Evolutionary conservation across 345 rosid genomes (phyloP).

Genomic region (Pelargonium nanum): DNA sequence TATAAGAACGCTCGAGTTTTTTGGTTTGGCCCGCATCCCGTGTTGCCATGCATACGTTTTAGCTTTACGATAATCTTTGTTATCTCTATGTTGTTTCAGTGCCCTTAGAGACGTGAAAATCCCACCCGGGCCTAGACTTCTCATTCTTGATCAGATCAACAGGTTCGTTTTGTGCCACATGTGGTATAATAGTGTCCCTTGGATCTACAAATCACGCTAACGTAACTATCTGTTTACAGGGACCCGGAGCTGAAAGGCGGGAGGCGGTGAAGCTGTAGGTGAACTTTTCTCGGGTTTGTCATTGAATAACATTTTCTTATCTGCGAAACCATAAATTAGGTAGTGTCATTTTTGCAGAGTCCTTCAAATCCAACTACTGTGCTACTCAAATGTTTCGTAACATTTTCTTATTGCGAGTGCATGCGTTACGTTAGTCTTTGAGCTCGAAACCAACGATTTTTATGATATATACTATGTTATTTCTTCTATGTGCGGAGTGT

Average conservation of each 20-base stretch:
- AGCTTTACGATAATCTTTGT: too few relatives aligned
- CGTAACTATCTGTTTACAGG: constrained; percentile 25
- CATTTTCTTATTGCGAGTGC: too few relatives aligned
- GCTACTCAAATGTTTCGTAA: too few relatives aligned
- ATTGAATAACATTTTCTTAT: constrained; percentile 1
- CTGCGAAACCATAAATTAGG: not conserved
- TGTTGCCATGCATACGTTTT: not conserved
- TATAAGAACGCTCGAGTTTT: too few relatives aligned
- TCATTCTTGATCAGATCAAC: constrained; percentile 78
- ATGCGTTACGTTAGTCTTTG: too few relatives aligned
- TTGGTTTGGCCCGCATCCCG: too few relatives aligned
- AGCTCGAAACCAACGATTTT: too few relatives aligned
- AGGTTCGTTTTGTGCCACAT: constrained; percentile 36
- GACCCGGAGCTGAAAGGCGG: constrained; percentile 53
- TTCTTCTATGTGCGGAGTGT: too few relatives aligned
- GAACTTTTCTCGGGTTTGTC: constrained; percentile 10
- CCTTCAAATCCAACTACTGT: too few relatives aligned
- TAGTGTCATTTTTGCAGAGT: not conserved
- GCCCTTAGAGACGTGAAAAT: constrained; percentile 85
- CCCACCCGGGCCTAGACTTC: constrained; percentile 96
- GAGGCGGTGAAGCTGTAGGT: constrained; percentile 28
- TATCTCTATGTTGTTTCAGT: constrained; percentile 27
- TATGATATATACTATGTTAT: too few relatives aligned
- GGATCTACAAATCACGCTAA: constrained; percentile 6
- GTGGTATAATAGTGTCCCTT: not conserved